Evolutionary conservation across 2,329 filamentous ascomycete genomes (phyloP).

Genomic region (Aspergillus novofumigatus): DNA sequence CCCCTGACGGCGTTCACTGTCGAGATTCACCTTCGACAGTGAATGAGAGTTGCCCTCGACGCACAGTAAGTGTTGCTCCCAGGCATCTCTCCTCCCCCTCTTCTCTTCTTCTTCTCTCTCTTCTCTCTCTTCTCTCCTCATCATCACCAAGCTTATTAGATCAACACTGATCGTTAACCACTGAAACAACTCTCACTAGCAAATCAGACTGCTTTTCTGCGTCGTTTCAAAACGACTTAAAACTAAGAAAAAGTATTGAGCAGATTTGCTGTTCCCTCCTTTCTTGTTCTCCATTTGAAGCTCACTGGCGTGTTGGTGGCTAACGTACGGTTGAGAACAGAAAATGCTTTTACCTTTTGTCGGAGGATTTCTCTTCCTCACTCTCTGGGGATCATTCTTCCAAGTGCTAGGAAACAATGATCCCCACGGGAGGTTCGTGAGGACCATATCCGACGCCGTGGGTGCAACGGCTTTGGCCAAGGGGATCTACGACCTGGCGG

Average conservation of each 20-base stretch:
- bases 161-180: slow-evolving; percentile 3
- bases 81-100: slow-evolving; percentile 1
- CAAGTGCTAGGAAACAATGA: slow-evolving; percentile 18
- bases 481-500: slow-evolving; percentile 13
- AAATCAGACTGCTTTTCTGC: background rate
- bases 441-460: slow-evolving; percentile 13
- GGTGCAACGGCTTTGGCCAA: slow-evolving; percentile 11
- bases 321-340: background rate
- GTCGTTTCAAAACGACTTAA: background rate
- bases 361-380: slow-evolving; percentile 15
- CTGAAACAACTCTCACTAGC: background rate
- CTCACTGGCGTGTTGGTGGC: background rate
- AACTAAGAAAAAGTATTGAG: background rate
- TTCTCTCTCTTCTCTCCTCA: slow-evolving; percentile 1
- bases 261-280: background rate
- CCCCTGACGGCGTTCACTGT: background rate
- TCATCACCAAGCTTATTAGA: background rate
- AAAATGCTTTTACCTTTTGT: slow-evolving; percentile 21
- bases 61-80: background rate
- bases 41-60: background rate
- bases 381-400: slow-evolving; percentile 22
- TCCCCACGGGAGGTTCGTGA: slow-evolving; percentile 16
- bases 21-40: background rate
- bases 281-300: background rate
- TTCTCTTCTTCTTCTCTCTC: slow-evolving; percentile 1